Evolutionary conservation across 805 yeast genomes (phyloP).

Genomic region (Schwanniomyces pseudopolymorphus): DNA sequence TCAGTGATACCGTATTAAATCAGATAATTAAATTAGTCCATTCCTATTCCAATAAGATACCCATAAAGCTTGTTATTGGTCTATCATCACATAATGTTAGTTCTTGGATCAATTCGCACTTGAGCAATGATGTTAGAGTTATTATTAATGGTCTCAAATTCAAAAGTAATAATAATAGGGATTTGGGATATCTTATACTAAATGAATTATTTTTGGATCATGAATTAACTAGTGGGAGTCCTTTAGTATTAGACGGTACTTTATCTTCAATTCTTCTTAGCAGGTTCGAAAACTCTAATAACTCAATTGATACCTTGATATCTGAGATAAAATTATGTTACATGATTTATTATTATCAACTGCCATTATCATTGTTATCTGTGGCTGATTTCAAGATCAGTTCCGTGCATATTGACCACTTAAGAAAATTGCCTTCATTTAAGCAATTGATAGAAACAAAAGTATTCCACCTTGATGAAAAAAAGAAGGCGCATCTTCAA

Average conservation of each 20-base stretch:
- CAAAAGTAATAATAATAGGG: conserved; percentile 29
- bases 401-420: conserved; percentile 17
- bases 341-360: conserved; percentile 42
- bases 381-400: conserved; percentile 10
- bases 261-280: conserved; percentile 26
- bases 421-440: conserved; percentile 37
- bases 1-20: conserved; percentile 33
- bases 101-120: conserved; percentile 34
- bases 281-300: conserved; percentile 38
- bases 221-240: conserved; percentile 16
- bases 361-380: conserved; percentile 28
- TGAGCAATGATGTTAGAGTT: conserved; percentile 29
- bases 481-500: background rate
- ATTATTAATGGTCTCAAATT: conserved; percentile 31
- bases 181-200: conserved; percentile 32
- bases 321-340: conserved; percentile 36
- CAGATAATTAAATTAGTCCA: conserved; percentile 32
- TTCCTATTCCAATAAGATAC: conserved; percentile 23
- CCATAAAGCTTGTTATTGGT: conserved; percentile 36
- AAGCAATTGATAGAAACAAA: conserved; percentile 30
- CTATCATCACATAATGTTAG: conserved; percentile 34
- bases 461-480: conserved; percentile 9
- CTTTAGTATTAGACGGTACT: conserved; percentile 22
- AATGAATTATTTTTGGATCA: conserved; percentile 31
- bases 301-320: conserved; percentile 40